phyloP scores from a whole-genome alignment of 208 protist species.

The Porcisia deanei region DNA sequence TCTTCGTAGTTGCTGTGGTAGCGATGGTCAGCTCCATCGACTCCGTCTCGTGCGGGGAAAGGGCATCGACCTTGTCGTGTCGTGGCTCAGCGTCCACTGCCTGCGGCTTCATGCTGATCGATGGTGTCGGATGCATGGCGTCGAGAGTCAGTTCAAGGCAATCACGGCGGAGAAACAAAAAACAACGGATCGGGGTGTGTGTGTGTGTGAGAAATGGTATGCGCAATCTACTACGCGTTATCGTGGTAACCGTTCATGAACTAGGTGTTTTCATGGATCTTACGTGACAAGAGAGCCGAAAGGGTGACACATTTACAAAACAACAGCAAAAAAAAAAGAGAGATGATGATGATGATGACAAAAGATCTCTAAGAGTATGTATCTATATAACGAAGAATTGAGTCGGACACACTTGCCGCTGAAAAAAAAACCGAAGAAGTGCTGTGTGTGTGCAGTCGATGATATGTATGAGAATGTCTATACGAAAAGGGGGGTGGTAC shows the following conservation, averaged over 20 bases:
- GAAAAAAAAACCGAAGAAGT: neutral
- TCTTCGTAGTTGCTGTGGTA: neutral
- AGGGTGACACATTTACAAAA: neutral
- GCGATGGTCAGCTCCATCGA: constrained; percentile 23
- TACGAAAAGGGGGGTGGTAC: neutral
- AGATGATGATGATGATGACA: neutral
- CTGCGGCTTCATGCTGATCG: constrained; percentile 3
- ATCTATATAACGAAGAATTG: neutral
- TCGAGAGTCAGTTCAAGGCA: neutral
- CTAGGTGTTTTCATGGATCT: neutral
- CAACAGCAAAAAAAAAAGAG: neutral
- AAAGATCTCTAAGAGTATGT: neutral
- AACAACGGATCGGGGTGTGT: neutral
- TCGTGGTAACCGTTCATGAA: neutral
- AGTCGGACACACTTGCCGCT: neutral
- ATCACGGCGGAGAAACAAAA: no score
- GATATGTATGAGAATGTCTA: neutral
- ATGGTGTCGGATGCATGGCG: neutral
- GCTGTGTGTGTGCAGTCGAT: neutral
- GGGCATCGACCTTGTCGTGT: neutral
- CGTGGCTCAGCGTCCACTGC: neutral
- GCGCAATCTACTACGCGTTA: neutral
- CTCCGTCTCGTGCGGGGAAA: constrained; percentile 5
- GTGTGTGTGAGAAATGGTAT: neutral
- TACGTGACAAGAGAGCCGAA: neutral